Conservation (phyloP, 2,329 filamentous ascomycete species). For the Fusarium keratoplasticum region DNA sequence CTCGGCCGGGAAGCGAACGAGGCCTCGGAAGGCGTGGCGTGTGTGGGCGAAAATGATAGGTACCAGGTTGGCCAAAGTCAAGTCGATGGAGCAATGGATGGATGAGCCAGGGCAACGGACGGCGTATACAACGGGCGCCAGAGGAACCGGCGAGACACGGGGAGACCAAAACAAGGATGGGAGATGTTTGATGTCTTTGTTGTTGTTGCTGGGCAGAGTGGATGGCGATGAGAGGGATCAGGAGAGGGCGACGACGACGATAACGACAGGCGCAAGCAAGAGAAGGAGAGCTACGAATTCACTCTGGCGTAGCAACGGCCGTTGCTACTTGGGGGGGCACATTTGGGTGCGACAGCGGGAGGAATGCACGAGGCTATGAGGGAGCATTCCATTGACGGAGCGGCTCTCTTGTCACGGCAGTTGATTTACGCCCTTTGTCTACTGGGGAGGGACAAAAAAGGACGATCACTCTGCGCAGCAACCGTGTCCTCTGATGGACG, state of each 20-base stretch:
- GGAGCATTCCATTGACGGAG: conserved; percentile 44
- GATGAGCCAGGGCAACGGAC: conserved; percentile 22
- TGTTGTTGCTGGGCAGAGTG: neutral
- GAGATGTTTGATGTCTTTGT: conserved; percentile 16
- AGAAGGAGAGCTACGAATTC: conserved; percentile 35
- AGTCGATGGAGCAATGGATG: conserved; percentile 36
- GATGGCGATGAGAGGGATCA: neutral
- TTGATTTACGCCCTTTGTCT: conserved; percentile 29
- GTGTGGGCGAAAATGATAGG: conserved; percentile 16
- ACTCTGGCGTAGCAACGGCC: conserved; percentile 40
- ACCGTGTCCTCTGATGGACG: conserved; percentile 9
- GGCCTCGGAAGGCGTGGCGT: conserved; percentile 36
- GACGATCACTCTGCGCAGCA: conserved; percentile 26
- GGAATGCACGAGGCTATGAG: conserved; percentile 46
- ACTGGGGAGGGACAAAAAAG: conserved; percentile 12
- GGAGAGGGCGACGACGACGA: neutral
- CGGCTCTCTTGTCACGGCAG: conserved; percentile 28
- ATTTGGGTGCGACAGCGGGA: conserved; percentile 34
- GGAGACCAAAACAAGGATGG: conserved; percentile 16
- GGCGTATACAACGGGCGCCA: conserved; percentile 26
- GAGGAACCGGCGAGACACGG: conserved; percentile 42
- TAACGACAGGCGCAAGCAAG: conserved; percentile 2
- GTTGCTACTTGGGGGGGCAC: conserved; percentile 33
- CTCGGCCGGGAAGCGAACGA: conserved; percentile 39
- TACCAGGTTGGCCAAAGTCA: conserved; percentile 37